phyloP scores from a whole-genome alignment of 345 rosid species.

The Ceriops zippeliana region DNA sequence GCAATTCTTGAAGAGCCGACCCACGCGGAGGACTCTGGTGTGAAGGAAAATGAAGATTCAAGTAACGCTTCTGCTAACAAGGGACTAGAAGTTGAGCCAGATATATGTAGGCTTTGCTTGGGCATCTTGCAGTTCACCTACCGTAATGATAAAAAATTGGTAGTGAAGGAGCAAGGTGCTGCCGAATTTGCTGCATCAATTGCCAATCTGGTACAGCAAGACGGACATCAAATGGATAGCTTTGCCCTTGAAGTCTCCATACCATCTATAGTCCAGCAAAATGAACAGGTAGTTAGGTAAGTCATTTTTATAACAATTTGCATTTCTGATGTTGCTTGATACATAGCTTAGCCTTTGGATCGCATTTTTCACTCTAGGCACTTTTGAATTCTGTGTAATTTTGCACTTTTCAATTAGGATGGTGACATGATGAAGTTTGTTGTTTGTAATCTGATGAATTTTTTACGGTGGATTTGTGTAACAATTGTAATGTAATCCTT shows the following conservation, averaged over 20 bases:
- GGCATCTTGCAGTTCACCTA: constrained; percentile 71
- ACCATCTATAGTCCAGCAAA: constrained; percentile 51
- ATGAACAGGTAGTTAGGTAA: constrained; percentile 58
- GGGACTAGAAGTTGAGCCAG: constrained; percentile 30
- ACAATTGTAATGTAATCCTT: neutral
- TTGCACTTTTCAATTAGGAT: too few relatives aligned
- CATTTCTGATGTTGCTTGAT: neutral
- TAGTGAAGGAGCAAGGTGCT: constrained; percentile 37
- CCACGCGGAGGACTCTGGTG: neutral
- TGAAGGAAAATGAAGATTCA: neutral
- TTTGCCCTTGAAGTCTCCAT: constrained; percentile 72
- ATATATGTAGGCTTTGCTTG: constrained; percentile 61
- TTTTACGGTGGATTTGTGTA: neutral
- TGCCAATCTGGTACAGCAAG: constrained; percentile 57
- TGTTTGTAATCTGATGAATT: neutral
- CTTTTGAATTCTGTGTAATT: too few relatives aligned
- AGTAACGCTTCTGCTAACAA: neutral
- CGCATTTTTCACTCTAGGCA: neutral
- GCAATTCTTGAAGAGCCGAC: constrained; percentile 21
- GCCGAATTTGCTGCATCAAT: constrained; percentile 43
- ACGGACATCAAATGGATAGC: constrained; percentile 53
- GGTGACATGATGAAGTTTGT: neutral
- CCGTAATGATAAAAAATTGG: constrained; percentile 33
- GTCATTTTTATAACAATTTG: constrained; percentile 7
- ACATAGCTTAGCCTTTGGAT: neutral